A percentile compares a stretch with the other conserved stretches of the same genome.
phyloP scores from a whole-genome alignment of 169 alveolate species.

The Plasmodium coatneyi region DNA sequence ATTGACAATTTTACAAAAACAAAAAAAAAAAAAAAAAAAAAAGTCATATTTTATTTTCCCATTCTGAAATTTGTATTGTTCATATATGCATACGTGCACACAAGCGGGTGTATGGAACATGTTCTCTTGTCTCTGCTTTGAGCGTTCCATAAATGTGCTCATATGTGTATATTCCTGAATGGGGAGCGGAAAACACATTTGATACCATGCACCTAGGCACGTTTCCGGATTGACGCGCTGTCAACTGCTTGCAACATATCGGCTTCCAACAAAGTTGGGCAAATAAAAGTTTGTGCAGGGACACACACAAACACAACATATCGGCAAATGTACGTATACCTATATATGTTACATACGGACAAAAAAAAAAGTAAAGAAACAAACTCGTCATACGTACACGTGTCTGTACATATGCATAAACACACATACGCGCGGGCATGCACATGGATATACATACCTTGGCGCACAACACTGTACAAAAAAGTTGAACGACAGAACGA shows the following conservation, averaged over 20 bases:
- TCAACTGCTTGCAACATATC: background rate
- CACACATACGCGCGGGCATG: background rate
- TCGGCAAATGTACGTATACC: background rate
- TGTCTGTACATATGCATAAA: background rate
- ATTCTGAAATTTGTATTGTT: background rate
- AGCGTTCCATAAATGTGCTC: background rate
- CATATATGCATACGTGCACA: background rate
- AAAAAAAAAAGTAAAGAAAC: background rate
- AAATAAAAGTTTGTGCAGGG: background rate
- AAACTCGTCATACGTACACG: background rate
- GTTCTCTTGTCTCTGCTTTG: background rate
- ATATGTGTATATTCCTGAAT: background rate
- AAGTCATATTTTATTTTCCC: background rate
- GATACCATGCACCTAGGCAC: slow-evolving; percentile 6
- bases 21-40: slow-evolving; percentile 11
- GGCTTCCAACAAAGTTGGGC: background rate
- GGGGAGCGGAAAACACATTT: background rate
- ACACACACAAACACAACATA: background rate
- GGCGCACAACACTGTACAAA: background rate
- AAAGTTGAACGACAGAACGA: background rate
- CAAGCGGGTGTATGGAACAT: background rate
- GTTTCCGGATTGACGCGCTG: background rate
- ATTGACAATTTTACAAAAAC: slow-evolving; percentile 7
- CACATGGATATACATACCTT: background rate
- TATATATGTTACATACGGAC: background rate